These are phyloP conservation scores for Picea engelmannii DNA, from an alignment of 83 land plant genomes.

Conservation along the genomic window DNA sequence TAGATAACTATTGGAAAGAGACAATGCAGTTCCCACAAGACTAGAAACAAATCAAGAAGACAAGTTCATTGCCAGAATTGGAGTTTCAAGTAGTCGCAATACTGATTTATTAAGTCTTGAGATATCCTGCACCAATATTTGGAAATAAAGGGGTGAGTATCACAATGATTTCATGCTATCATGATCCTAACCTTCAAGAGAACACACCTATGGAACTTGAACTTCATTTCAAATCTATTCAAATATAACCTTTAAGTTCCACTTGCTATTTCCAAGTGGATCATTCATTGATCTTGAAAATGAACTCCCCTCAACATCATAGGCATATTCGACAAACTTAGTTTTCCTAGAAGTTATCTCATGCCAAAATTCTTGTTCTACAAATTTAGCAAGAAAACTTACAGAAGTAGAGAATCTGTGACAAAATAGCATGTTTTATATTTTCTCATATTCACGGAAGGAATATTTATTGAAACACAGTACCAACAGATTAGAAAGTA, in stretches of 20 bases:
- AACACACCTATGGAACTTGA: not conserved
- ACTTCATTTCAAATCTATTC: not conserved
- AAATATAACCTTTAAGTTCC: conserved; percentile 84
- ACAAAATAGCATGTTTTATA: conserved; percentile 83
- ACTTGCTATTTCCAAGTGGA: conserved; percentile 81
- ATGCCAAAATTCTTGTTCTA: conserved; percentile 90
- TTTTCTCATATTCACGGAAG: conserved; percentile 88
- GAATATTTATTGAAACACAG: conserved; percentile 65
- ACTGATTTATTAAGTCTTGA: conserved; percentile 68
- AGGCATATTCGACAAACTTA: conserved; percentile 82
- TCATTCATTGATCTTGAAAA: conserved; percentile 79
- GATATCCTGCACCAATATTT: conserved; percentile 39
- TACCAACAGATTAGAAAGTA: not conserved
- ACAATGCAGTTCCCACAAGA: not conserved
- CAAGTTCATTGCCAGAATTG: conserved; percentile 60
- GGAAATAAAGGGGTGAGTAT: no score
- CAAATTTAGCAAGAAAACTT: conserved; percentile 60
- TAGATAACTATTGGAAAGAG: no score
- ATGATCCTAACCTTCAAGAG: no score
- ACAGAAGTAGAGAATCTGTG: conserved; percentile 77
- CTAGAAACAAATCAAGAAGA: not conserved
- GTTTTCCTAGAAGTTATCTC: conserved; percentile 79
- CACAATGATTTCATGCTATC: no score
- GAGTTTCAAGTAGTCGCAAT: conserved; percentile 65
- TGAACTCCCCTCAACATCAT: conserved; percentile 96